phyloP scores from a whole-genome alignment of 2,329 filamentous ascomycete genomes.

The Pseudocercospora musae region DNA sequence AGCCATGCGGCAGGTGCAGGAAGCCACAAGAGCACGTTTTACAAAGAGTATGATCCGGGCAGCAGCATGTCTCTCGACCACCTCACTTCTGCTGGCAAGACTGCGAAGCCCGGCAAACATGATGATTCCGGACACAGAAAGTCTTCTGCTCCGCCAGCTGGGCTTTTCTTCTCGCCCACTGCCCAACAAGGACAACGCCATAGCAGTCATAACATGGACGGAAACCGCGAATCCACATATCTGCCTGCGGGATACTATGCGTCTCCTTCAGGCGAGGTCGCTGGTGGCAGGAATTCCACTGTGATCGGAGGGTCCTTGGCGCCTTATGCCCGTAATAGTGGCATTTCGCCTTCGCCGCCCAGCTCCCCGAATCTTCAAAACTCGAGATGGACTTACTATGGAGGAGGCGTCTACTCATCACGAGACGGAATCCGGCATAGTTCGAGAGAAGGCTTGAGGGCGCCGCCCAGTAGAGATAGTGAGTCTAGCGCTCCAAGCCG shows the following conservation, averaged over 20 bases:
- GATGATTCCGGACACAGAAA: constrained; percentile 28
- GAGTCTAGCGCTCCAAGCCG: not conserved
- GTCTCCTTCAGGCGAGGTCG: constrained; percentile 52
- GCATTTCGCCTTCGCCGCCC: constrained; percentile 27
- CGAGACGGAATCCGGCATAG: constrained; percentile 12
- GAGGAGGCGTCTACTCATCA: constrained; percentile 11
- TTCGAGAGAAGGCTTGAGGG: constrained; percentile 8
- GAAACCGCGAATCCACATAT: constrained; percentile 70
- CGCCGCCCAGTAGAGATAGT: constrained; percentile 14
- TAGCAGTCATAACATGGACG: constrained; percentile 28
- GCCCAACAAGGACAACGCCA: constrained; percentile 56
- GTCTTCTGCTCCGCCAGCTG: constrained; percentile 58
- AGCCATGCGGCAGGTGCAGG: constrained; percentile 6
- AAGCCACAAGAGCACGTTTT: constrained; percentile 28
- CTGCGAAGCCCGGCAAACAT: constrained; percentile 33
- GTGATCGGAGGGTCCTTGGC: constrained; percentile 41
- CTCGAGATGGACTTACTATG: constrained; percentile 19
- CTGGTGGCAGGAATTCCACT: constrained; percentile 42
- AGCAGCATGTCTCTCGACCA: constrained; percentile 58
- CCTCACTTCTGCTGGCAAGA: constrained; percentile 40
- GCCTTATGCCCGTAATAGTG: constrained; percentile 30
- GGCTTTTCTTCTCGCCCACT: constrained; percentile 93
- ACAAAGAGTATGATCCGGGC: constrained; percentile 46
- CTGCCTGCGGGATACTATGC: constrained; percentile 91
- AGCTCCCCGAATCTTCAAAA: constrained; percentile 22